Evolutionary conservation across 306 rosid genomes (phyloP).

Genomic region (Arachis stenosperma): DNA sequence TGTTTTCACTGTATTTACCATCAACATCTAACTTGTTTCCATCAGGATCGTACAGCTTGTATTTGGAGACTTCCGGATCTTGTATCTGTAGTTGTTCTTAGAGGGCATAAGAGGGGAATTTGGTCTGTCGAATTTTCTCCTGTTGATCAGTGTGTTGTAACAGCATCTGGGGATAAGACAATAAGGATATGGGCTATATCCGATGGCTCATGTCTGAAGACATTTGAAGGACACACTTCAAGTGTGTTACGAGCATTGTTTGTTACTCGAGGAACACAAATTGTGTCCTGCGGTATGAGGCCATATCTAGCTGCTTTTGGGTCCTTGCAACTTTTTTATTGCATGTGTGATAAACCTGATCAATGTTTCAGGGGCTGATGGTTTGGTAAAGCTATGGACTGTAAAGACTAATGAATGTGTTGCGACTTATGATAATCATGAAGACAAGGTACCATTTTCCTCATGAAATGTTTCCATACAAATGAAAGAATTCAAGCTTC

Average conservation of each 20-base stretch:
- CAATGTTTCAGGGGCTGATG: constrained; percentile 82
- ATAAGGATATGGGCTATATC: constrained; percentile 92
- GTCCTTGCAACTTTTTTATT: constrained; percentile 21
- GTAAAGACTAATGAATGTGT: constrained; percentile 84
- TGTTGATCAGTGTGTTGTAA: constrained; percentile 89
- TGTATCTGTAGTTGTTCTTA: constrained; percentile 67
- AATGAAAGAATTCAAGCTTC: not conserved
- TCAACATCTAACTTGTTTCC: constrained; percentile 14
- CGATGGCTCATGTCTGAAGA: constrained; percentile 93
- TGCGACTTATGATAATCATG: constrained; percentile 87
- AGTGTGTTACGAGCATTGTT: constrained; percentile 89
- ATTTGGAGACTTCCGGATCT: constrained; percentile 97
- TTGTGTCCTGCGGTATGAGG: constrained; percentile 79
- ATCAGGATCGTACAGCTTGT: constrained; percentile 93
- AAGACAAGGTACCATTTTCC: constrained; percentile 71
- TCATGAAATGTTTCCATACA: not conserved
- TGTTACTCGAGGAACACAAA: constrained; percentile 90
- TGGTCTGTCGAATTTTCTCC: constrained; percentile 99
- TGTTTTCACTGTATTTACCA: constrained; percentile 9
- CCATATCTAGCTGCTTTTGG: constrained; percentile 31
- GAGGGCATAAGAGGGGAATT: constrained; percentile 94
- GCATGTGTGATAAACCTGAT: constrained; percentile 34
- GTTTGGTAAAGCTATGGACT: constrained; percentile 88
- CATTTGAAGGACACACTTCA: constrained; percentile 92
- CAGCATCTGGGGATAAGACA: constrained; percentile 96